Evolutionary conservation across 23 red algal genomes (phyloP).

Genomic region (Chondrus crispus): DNA sequence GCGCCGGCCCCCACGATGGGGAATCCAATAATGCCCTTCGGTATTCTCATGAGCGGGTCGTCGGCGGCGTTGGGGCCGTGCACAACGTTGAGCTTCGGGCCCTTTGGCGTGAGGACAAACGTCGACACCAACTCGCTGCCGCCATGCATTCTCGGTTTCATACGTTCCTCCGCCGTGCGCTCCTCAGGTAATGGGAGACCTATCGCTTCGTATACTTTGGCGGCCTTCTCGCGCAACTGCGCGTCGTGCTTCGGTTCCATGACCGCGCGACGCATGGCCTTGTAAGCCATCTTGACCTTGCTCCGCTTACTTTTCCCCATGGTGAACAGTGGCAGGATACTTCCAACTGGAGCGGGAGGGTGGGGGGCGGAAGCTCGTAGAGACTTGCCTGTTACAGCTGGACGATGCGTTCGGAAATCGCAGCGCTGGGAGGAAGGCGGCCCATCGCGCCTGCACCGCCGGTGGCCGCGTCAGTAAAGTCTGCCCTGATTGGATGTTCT

Average conservation of each 20-base stretch:
- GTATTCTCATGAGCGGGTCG: not conserved
- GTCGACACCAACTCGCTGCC: slow-evolving; percentile 63
- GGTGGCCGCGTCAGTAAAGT: too few species aligned
- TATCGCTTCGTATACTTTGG: slow-evolving; percentile 52
- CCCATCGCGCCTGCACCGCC: too few species aligned
- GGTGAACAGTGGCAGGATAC: not conserved
- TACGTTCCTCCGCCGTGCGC: slow-evolving; percentile 24
- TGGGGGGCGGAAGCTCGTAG: too few species aligned
- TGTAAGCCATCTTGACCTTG: slow-evolving; percentile 73
- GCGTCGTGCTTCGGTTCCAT: slow-evolving; percentile 53
- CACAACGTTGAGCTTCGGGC: slow-evolving; percentile 54
- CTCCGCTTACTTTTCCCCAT: slow-evolving; percentile 71
- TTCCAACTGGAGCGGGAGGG: too few species aligned
- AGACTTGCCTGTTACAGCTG: too few species aligned
- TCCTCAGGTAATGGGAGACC: slow-evolving; percentile 26
- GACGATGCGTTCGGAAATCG: too few species aligned
- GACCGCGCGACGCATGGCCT: slow-evolving; percentile 65
- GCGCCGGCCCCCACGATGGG: slow-evolving; percentile 28
- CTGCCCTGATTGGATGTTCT: too few species aligned
- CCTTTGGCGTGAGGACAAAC: slow-evolving; percentile 66
- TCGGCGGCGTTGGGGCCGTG: slow-evolving; percentile 58
- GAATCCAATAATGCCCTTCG: slow-evolving; percentile 34
- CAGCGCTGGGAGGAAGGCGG: too few species aligned
- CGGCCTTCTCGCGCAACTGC: slow-evolving; percentile 46
- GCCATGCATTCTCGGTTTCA: slow-evolving; percentile 44